Percentiles rank a stretch among this genome's conserved stretches.
phyloP scores from a whole-genome alignment of 352 stramenopile species.

The Pythium rishiriense region DNA sequence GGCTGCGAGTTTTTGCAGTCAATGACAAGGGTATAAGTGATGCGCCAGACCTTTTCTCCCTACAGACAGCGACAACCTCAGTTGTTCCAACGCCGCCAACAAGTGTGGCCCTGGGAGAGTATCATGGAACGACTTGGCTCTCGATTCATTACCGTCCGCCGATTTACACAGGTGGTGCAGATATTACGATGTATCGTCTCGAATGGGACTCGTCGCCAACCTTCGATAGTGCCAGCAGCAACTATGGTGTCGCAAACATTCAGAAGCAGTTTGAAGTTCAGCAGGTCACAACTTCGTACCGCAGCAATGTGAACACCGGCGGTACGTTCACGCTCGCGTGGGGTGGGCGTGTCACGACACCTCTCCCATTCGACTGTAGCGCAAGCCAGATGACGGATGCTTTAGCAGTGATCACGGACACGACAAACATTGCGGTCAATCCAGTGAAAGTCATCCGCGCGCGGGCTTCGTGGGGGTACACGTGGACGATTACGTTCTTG shows the following conservation, averaged over 20 bases:
- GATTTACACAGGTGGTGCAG: constrained; percentile 84
- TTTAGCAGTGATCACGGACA: constrained; percentile 79
- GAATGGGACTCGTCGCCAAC: constrained; percentile 87
- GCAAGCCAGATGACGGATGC: constrained; percentile 69
- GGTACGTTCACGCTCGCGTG: constrained; percentile 93
- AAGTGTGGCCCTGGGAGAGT: constrained; percentile 75
- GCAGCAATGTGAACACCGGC: constrained; percentile 57
- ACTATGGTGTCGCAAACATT: constrained; percentile 87
- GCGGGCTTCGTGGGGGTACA: constrained; percentile 80
- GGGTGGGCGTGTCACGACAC: constrained; percentile 74
- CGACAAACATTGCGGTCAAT: constrained; percentile 64
- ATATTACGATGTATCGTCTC: constrained; percentile 91
- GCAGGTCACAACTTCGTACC: constrained; percentile 70
- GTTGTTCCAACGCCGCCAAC: constrained; percentile 73
- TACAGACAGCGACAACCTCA: constrained; percentile 51
- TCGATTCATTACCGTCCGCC: constrained; percentile 82
- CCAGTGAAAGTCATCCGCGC: constrained; percentile 74
- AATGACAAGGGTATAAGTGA: constrained; percentile 65
- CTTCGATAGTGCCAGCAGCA: constrained; percentile 79
- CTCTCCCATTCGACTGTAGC: constrained; percentile 72
- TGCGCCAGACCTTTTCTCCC: constrained; percentile 31
- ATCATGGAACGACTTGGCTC: constrained; percentile 73
- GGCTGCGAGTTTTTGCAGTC: constrained; percentile 59
- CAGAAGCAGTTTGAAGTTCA: constrained; percentile 91
- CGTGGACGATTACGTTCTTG: constrained; percentile 92